Evolutionary conservation across 2,329 filamentous ascomycete genomes (phyloP).

Genomic region (Lachnellula hyalina): DNA sequence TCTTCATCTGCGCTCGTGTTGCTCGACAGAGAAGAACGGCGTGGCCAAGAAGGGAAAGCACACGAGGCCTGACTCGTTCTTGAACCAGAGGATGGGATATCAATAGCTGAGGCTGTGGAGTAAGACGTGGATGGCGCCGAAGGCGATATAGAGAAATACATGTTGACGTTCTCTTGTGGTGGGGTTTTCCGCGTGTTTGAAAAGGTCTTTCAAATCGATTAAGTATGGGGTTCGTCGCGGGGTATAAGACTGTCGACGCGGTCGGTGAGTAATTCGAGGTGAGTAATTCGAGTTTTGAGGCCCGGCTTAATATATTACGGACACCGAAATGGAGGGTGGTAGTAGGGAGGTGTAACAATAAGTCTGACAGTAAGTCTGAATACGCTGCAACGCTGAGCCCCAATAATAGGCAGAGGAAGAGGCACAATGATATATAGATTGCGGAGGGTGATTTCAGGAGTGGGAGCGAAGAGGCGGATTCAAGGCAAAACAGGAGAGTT

Average conservation of each 20-base stretch:
- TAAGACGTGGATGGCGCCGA: conserved; percentile 24
- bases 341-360: conserved; percentile 6
- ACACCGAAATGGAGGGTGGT: conserved; percentile 2
- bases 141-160: conserved; percentile 28
- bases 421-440: not conserved
- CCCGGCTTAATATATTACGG: conserved; percentile 1
- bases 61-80: conserved; percentile 33
- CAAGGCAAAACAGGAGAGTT: not conserved
- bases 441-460: not conserved
- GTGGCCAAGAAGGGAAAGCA: conserved; percentile 56
- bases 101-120: conserved; percentile 22
- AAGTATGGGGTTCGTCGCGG: not conserved
- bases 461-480: not conserved
- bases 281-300: not conserved
- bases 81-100: conserved; percentile 22
- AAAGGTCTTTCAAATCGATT: not conserved
- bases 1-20: conserved; percentile 16
- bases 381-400: conserved; percentile 8
- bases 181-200: not conserved
- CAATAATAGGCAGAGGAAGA: not conserved
- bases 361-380: conserved; percentile 15
- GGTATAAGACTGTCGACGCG: not conserved
- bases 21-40: conserved; percentile 43
- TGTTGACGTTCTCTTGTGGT: conserved; percentile 2
- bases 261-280: not conserved